Conservation (phyloP, 768 basidiomycete species). For the Naganishia kalamii region DNA sequence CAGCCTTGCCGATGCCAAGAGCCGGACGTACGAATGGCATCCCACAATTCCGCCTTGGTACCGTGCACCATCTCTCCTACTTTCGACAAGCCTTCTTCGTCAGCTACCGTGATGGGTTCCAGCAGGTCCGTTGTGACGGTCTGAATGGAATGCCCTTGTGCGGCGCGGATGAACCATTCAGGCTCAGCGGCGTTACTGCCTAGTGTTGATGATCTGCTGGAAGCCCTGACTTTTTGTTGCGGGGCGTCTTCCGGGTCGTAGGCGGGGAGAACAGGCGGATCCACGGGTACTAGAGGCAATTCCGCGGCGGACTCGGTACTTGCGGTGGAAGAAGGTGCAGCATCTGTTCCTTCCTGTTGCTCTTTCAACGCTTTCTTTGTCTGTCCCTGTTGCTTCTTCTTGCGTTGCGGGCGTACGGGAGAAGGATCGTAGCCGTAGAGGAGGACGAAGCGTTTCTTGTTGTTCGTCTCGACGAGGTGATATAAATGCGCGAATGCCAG, state of each 20-base stretch:
- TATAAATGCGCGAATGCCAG: slow-evolving; percentile 50
- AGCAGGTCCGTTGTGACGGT: slow-evolving; percentile 39
- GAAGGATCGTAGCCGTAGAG: slow-evolving; percentile 41
- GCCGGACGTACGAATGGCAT: slow-evolving; percentile 34
- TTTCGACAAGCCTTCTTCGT: slow-evolving; percentile 60
- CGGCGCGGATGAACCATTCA: slow-evolving; percentile 44
- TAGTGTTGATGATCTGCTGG: background rate
- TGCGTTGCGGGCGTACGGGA: slow-evolving; percentile 29
- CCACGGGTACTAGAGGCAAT: background rate
- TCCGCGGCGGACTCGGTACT: background rate
- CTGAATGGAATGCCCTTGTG: slow-evolving; percentile 43
- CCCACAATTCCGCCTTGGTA: slow-evolving; percentile 39
- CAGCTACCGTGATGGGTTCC: slow-evolving; percentile 25
- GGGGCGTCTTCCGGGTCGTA: slow-evolving; percentile 1
- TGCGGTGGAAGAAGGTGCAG: background rate
- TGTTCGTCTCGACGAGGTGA: slow-evolving; percentile 44
- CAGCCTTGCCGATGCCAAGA: background rate
- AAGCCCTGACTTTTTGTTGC: background rate
- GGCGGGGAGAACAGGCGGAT: slow-evolving; percentile 16
- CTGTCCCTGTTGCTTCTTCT: slow-evolving; percentile 22
- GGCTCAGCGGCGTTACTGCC: background rate
- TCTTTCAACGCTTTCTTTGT: background rate
- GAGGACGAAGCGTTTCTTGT: slow-evolving; percentile 46
- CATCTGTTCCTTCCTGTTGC: background rate
- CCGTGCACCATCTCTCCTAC: slow-evolving; percentile 48